phyloP scores from a whole-genome alignment of 1,284 basidiomycete genomes.

The Fomitopsis schrenkii region DNA sequence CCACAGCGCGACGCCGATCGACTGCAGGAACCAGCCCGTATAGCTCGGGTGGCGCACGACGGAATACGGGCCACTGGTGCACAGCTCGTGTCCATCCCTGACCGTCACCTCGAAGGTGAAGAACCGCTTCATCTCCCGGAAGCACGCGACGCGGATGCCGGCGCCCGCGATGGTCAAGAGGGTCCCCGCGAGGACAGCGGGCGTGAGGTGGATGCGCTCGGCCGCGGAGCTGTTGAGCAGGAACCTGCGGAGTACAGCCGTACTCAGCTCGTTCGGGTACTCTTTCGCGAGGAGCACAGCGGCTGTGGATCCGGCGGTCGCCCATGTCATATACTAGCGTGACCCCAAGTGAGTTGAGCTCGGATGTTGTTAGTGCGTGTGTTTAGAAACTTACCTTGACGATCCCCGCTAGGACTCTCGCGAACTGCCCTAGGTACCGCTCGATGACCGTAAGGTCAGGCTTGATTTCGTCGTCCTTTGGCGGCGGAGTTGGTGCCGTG shows the following conservation, averaged over 20 bases:
- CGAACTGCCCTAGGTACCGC: neutral
- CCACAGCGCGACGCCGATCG: conserved; percentile 2
- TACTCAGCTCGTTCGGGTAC: neutral
- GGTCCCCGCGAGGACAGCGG: conserved; percentile 14
- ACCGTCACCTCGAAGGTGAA: conserved; percentile 29
- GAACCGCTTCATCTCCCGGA: conserved; percentile 22
- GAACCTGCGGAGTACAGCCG: neutral
- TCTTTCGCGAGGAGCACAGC: neutral
- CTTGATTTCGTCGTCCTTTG: neutral
- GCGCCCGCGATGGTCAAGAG: conserved; percentile 15
- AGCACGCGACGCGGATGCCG: conserved; percentile 26
- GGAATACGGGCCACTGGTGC: conserved; percentile 29
- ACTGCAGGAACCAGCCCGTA: conserved; percentile 8
- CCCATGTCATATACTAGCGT: neutral
- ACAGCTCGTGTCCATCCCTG: conserved; percentile 21
- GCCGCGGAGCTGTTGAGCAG: neutral
- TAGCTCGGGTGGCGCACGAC: conserved; percentile 30
- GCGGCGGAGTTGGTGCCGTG: neutral
- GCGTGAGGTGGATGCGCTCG: conserved; percentile 1
- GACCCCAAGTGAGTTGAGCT: neutral
- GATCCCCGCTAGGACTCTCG: neutral
- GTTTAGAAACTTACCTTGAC: neutral
- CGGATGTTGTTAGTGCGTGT: no score
- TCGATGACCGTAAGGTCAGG: neutral
- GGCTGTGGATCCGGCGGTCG: neutral